These are phyloP conservation scores for Zymoseptoria tritici DNA, from an alignment of 2,329 filamentous ascomycete species.

Conservation along the genomic window DNA sequence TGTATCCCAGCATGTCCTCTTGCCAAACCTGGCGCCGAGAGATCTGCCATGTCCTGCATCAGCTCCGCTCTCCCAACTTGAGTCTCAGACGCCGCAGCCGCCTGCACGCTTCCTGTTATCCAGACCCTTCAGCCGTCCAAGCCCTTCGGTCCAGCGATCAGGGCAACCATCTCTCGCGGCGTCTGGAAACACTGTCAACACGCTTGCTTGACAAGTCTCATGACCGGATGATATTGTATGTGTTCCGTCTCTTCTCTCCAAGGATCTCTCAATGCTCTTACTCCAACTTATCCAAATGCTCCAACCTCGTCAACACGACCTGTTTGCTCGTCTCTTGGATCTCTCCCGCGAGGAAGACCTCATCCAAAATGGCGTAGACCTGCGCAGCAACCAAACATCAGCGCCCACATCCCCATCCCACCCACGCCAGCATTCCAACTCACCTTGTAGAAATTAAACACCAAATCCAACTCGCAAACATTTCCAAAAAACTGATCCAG, in stretches of 20 bases:
- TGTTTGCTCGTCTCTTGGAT: constrained; percentile 99
- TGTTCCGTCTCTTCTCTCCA: not conserved
- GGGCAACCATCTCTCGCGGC: not conserved
- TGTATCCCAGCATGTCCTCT: not conserved
- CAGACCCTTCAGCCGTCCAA: not conserved
- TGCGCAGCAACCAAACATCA: too few relatives aligned
- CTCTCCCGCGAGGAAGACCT: constrained; percentile 95
- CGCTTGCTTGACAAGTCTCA: too few relatives aligned
- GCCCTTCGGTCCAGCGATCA: too few relatives aligned
- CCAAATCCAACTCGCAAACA: constrained; percentile 92
- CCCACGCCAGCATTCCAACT: too few relatives aligned
- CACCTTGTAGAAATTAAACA: constrained; percentile 65
- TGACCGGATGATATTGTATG: too few relatives aligned
- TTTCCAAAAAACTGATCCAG: constrained; percentile 98
- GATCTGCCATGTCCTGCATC: not conserved
- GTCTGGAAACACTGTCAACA: not conserved
- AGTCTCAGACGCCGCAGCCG: not conserved
- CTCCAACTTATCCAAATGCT: constrained; percentile 94
- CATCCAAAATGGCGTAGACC: constrained; percentile 82
- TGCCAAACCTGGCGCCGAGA: not conserved
- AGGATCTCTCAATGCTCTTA: constrained; percentile 32
- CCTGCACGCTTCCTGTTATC: not conserved
- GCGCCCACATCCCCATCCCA: too few relatives aligned
- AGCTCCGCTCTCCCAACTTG: not conserved
- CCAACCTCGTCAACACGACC: constrained; percentile 85